Evolutionary conservation across 345 rosid species (phyloP).

Genomic region (Alliaria petiolata): DNA sequence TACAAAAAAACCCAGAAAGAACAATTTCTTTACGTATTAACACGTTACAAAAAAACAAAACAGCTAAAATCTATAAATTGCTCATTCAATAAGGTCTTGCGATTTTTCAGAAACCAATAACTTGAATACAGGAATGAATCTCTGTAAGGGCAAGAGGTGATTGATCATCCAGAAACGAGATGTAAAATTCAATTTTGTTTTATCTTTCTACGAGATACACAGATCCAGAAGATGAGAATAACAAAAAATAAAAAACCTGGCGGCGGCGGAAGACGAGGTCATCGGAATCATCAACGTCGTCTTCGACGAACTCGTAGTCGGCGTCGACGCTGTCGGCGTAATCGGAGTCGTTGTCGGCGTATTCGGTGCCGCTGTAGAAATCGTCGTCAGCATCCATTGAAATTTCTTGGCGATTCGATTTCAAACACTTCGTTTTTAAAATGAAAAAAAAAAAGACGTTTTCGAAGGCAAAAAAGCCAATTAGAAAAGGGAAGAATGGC

Average conservation of each 20-base stretch:
- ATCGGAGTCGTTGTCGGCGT: slow-evolving; percentile 44
- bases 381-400: slow-evolving; percentile 55
- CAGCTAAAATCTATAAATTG: background rate
- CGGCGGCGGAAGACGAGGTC: slow-evolving; percentile 58
- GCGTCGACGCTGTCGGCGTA: slow-evolving; percentile 49
- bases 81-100: background rate
- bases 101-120: background rate
- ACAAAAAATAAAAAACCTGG: slow-evolving; percentile 39
- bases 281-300: slow-evolving; percentile 72
- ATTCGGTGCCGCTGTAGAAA: slow-evolving; percentile 76
- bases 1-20: background rate
- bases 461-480: background rate
- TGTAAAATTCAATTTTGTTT: background rate
- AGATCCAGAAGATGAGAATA: slow-evolving; percentile 5
- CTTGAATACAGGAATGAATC: background rate
- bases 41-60: too few species aligned
- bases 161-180: background rate
- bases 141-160: background rate
- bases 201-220: background rate
- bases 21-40: background rate
- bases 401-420: slow-evolving; percentile 8
- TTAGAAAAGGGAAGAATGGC: background rate
- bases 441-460: background rate
- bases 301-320: slow-evolving; percentile 68
- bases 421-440: background rate